Base-by-base conservation (phyloP, 192 early-diverging fungal genomes). In the Backusella australiensis region DNA sequence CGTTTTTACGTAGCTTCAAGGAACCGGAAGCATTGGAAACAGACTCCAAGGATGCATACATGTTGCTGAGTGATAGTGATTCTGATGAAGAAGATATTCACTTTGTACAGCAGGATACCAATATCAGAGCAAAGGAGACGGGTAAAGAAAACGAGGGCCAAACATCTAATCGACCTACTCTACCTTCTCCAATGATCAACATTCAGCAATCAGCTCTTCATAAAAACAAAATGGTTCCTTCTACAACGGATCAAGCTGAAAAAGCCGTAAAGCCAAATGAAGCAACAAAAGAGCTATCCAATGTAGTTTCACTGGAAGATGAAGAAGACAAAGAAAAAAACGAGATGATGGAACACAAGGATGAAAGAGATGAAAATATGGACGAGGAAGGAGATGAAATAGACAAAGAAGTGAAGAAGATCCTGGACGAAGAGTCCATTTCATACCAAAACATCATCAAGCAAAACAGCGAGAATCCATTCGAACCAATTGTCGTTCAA, bases 61-160 rank as follows among this genome's bases (percentile, higher is more conserved):
- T 49, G 46, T 1, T 34, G n/a, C 23, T 69, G 23, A 9, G n/a
- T 23, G n/a, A 69, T n/a, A 36, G 26, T 69, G 68, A 76, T 17
- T 34, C 73, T 34, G 52, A 81, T 11, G 66, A 81, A 19, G 36
- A 71, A 29, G 75, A 78, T 6, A 41, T 71, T 68, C 34, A 68
- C 12, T 35, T 36, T 68, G 34, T n/a, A 34, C 15, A 68, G 21
- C 17, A 19, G 35, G 17, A 68, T 35, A 7, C 5, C 8, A 21
- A 6, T 36, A 21, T n/a, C 7, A n/a, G 35, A 35, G 52, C 15
- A 34, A 52, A 52, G 44, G 71, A 32, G 44, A 29, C 0, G 7
- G 29, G 9, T 66, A 66, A 34, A 15, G 4, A 23, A 6, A 34
- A 2, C 1, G 23, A 29, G 15, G 34, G 7, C 3, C 66, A 67